A percentile compares a stretch with the other conserved stretches of the same genome.
Conservation (phyloP, 495 filamentous ascomycete genomes). For the Stereocaulon alpinum region DNA sequence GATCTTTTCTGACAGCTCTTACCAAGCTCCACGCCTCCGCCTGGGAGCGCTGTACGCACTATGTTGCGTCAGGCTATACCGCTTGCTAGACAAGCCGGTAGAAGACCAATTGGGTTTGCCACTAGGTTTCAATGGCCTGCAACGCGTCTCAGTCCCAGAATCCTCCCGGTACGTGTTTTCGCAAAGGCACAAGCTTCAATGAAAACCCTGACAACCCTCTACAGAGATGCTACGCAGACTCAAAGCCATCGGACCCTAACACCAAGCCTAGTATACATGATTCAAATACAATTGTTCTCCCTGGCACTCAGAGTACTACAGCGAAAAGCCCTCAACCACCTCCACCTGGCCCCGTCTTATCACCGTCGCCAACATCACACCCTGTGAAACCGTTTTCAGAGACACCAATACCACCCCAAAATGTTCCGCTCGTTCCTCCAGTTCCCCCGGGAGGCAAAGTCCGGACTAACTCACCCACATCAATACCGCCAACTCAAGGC, state of each 20-base stretch:
- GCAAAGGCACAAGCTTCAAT: not conserved
- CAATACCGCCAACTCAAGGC: constrained; percentile 25
- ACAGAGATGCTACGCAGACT: constrained; percentile 40
- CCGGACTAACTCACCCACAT: constrained; percentile 32
- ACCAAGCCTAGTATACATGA: constrained; percentile 34
- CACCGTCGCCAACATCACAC: constrained; percentile 24
- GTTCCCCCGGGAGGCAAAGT: constrained; percentile 38
- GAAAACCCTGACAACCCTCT: constrained; percentile 5
- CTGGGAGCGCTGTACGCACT: constrained; percentile 33
- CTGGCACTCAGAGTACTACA: constrained; percentile 46
- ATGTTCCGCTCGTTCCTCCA: constrained; percentile 50
- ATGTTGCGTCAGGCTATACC: constrained; percentile 61
- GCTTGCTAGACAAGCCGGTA: constrained; percentile 44
- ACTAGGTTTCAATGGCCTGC: constrained; percentile 47
- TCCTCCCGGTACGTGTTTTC: constrained; percentile 9
- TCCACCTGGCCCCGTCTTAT: constrained; percentile 32
- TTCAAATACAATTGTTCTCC: constrained; percentile 42
- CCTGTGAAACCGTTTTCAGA: constrained; percentile 37
- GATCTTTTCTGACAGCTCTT: constrained; percentile 7
- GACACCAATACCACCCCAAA: constrained; percentile 49
- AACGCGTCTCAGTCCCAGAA: constrained; percentile 23
- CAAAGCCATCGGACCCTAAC: constrained; percentile 36
- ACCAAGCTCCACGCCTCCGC: not conserved
- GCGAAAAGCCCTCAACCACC: constrained; percentile 37
- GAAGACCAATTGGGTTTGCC: constrained; percentile 37